Base-by-base conservation (phyloP, 495 filamentous ascomycete genomes). In the Ascobolus immersus region DNA sequence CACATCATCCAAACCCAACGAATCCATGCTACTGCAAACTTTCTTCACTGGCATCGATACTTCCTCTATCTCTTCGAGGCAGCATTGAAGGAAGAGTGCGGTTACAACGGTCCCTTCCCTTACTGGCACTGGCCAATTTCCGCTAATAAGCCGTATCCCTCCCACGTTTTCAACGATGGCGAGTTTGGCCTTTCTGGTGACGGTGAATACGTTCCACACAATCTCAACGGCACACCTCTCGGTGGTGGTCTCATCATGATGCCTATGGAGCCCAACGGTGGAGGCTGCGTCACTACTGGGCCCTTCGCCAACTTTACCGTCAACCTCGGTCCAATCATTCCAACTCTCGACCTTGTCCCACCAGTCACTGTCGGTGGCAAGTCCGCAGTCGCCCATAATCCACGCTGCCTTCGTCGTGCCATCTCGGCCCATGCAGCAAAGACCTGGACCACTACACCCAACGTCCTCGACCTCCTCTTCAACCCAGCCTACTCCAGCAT, bases 41-140 rank as follows among this genome's bases (percentile, higher is more conserved):
- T 77, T 52, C 53, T 73, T 6, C 46, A 60, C n/a, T 77, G 71
- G 68, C 71, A 74, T 49, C 59, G 70, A 1, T 67, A 69, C 53
- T 74, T 62, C 52, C 57, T 58, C 29, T 67, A 53, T 50, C 50
- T 55, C 17, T 70, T 63, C 43, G 71, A 74, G 42, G 54, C 65
- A 47, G 57, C 67, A 2, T 51, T 75, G 5, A 58, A 63, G 28
- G 57, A 63, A 32, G 69, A 77, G 45, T 75, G 71, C 44, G 67
- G 67, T 36, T 77, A 73, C 47, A 58, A 39, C 1, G 64, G 65
- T 34, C 43, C 46, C 37, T 51, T 57, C 21, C 51, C 39, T n/a
- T 63, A 64, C 56, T 58, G 58, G 58, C 56, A 64, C 48, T 66
- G 61, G 61, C 38, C 53, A 3, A 48, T 49, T 14, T 56, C 42